A percentile compares a stretch with the other conserved stretches of the same genome.
These are phyloP conservation scores for Zymoseptoria crescenta DNA, from an alignment of 2,329 filamentous ascomycete species.

Conservation along the genomic window DNA sequence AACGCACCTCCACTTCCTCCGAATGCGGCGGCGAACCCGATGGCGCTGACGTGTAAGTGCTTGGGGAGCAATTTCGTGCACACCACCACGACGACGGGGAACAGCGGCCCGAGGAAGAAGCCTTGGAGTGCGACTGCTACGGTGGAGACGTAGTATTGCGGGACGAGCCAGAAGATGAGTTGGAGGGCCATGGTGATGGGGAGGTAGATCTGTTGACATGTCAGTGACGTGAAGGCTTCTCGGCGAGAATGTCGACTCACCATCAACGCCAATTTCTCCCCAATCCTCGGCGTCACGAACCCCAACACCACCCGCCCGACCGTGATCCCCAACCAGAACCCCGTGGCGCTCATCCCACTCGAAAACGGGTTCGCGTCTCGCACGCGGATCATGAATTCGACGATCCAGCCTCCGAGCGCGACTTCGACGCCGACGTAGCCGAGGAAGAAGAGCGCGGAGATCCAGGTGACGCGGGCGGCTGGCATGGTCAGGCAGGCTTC, in stretches of 20 bases:
- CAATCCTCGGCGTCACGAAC: slow-evolving; percentile 65
- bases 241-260: slow-evolving; percentile 22
- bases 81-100: slow-evolving; percentile 65
- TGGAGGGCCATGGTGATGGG: slow-evolving; percentile 51
- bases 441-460: slow-evolving; percentile 66
- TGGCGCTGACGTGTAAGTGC: slow-evolving; percentile 67
- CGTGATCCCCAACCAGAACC: slow-evolving; percentile 79
- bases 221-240: not conserved
- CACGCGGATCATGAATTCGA: slow-evolving; percentile 77
- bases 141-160: slow-evolving; percentile 64
- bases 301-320: slow-evolving; percentile 64
- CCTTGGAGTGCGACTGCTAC: slow-evolving; percentile 65
- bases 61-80: slow-evolving; percentile 66
- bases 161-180: slow-evolving; percentile 74
- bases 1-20: slow-evolving; percentile 64
- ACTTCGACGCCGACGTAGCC: slow-evolving; percentile 75
- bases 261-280: slow-evolving; percentile 55
- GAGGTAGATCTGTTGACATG: slow-evolving; percentile 51
- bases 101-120: slow-evolving; percentile 73
- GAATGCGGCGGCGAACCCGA: slow-evolving; percentile 73
- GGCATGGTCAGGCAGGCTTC: slow-evolving; percentile 42
- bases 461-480: slow-evolving; percentile 56
- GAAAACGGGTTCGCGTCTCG: slow-evolving; percentile 61
- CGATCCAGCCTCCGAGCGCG: slow-evolving; percentile 70
- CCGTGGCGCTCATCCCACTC: slow-evolving; percentile 66